Evolutionary conservation across 805 yeast genomes (phyloP).

Genomic region (Cyberlindnera euphorbiiphila): DNA sequence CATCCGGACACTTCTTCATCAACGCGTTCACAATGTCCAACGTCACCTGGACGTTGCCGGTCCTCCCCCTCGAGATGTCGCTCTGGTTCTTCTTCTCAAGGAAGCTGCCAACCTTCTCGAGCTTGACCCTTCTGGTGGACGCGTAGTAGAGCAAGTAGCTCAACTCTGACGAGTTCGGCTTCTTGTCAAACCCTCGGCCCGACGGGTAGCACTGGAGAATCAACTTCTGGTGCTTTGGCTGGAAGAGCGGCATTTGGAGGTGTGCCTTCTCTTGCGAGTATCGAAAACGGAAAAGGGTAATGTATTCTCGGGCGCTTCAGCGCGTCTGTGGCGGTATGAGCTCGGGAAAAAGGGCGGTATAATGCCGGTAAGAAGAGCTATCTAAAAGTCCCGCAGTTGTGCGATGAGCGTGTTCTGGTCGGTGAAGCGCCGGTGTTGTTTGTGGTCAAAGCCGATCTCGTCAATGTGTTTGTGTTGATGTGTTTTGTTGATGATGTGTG

Average conservation of each 20-base stretch:
- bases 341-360: no score
- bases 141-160: slow-evolving; percentile 87
- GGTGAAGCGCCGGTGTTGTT: no score
- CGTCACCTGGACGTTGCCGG: slow-evolving; percentile 84
- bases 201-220: slow-evolving; percentile 92
- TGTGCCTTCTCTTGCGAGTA: neutral
- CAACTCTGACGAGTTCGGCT: slow-evolving; percentile 89
- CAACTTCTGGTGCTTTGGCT: slow-evolving; percentile 85
- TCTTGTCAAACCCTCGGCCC: slow-evolving; percentile 80
- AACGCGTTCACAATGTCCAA: slow-evolving; percentile 64
- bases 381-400: no score
- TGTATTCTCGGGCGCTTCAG: no score
- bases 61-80: slow-evolving; percentile 57
- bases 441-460: no score
- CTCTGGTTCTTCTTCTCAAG: slow-evolving; percentile 54
- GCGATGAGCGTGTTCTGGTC: no score
- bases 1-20: slow-evolving; percentile 73
- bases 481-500: no score
- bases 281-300: no score
- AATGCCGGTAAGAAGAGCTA: no score
- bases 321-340: no score
- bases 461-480: no score
- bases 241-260: slow-evolving; percentile 35
- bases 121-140: slow-evolving; percentile 80
- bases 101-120: slow-evolving; percentile 79